Evolutionary conservation across 108 stramenopile genomes (phyloP).

Genomic region (Pseudonitzschia delicatissima): DNA sequence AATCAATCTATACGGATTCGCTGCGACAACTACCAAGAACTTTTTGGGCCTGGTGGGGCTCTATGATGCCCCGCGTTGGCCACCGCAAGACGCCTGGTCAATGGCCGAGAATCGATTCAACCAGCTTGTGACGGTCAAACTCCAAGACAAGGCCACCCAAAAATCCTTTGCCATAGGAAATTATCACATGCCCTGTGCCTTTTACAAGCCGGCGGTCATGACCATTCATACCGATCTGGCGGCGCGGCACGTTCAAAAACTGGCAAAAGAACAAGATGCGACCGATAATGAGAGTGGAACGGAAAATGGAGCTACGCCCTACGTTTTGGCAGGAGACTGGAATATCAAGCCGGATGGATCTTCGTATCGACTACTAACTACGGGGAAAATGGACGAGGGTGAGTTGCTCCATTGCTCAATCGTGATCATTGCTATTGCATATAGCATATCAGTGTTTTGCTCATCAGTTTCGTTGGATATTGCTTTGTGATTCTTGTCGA

Average conservation of each 20-base stretch:
- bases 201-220: slow-evolving; percentile 82
- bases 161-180: slow-evolving; percentile 71
- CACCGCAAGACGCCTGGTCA: slow-evolving; percentile 67
- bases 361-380: slow-evolving; percentile 85
- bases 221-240: slow-evolving; percentile 79
- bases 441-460: neutral
- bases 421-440: neutral
- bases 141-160: slow-evolving; percentile 46
- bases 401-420: neutral
- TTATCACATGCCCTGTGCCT: slow-evolving; percentile 99
- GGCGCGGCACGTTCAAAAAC: slow-evolving; percentile 28
- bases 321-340: slow-evolving; percentile 82
- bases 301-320: slow-evolving; percentile 24
- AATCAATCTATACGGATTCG: neutral
- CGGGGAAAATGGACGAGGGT: slow-evolving; percentile 55
- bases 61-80: neutral
- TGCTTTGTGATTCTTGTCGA: neutral
- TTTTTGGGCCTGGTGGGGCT: neutral
- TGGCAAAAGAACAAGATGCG: slow-evolving; percentile 6
- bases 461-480: neutral
- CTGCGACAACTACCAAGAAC: neutral
- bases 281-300: neutral
- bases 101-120: slow-evolving; percentile 73
- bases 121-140: slow-evolving; percentile 55
- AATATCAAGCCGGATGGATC: slow-evolving; percentile 89